Base-by-base conservation (phyloP, 495 filamentous ascomycete species). In the Astrothelium macrocarpum region DNA sequence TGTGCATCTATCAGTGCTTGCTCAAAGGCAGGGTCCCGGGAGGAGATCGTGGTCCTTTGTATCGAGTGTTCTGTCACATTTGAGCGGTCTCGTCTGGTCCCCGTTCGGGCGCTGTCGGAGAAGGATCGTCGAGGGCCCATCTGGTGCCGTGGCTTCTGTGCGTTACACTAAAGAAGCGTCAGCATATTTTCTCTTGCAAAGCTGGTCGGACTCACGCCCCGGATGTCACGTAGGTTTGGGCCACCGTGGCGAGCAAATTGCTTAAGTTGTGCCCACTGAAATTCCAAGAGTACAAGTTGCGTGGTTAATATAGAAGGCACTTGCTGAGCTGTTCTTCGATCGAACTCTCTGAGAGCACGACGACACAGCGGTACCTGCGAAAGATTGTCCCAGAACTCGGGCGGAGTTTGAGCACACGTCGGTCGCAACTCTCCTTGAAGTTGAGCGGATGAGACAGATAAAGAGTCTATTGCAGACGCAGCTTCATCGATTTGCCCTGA, bases 161-260 rank as follows among this genome's bases (percentile, higher is more conserved):
- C 62, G 28, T 59, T 46, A 65, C 58, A 65, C 59, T 70, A 34
- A 20, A 36, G 43, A 23, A 32, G 34, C 60, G 25, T 42, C 29
- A 32, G 60, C 26, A 42, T 43, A 12, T 42, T n/a, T 62, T 46
- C n/a, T 62, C 60, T 62, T 46, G 23, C 26, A 49, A 4, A 61
- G 34, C 53, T 32, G 32, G 0, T 64, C 20, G 26, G 45, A 62
- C 63, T 67, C 64, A 74, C 65, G 7, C 53, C 71, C 65, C 67
- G 58, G 28, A 74, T 58, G 42, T 71, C 34, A 59, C 20, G n/a
- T 56, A 74, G 65, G 39, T 59, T 64, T 59, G 62, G 68, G 59
- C 67, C 67, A 43, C 68, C 72, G 61, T 69, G 45, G 66, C 70
- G 71, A 59, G 63, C 66, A 64, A 71, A 72, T 45, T 66, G 65